Conservation (phyloP, 2,329 filamentous ascomycete genomes). For the Fusarium sp. region DNA sequence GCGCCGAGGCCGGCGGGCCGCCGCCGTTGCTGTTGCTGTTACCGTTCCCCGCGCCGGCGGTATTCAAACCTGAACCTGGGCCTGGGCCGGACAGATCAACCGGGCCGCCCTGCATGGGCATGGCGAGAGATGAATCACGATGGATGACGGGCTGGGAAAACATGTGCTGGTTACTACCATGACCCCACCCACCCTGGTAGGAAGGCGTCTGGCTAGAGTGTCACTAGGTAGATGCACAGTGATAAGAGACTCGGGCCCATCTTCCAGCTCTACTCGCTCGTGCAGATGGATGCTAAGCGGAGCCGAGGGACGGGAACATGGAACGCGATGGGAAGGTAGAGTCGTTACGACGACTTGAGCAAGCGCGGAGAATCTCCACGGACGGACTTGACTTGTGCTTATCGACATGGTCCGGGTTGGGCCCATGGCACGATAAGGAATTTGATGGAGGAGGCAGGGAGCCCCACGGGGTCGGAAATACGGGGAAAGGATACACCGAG, state of each 20-base stretch:
- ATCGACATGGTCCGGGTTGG: constrained; percentile 12
- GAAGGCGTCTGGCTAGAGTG: constrained; percentile 21
- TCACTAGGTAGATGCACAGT: constrained; percentile 29
- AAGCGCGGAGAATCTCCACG: constrained; percentile 18
- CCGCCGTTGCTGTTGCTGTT: constrained; percentile 6
- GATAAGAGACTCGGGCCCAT: constrained; percentile 43
- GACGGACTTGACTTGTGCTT: constrained; percentile 12
- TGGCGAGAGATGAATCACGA: constrained; percentile 32
- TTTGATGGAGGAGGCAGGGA: background rate
- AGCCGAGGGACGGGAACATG: constrained; percentile 22
- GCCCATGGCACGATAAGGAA: constrained; percentile 30
- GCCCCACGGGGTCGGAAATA: constrained; percentile 41
- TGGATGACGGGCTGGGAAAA: constrained; percentile 39
- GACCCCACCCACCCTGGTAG: constrained; percentile 31
- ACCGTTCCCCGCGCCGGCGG: constrained; percentile 3
- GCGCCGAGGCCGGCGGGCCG: constrained; percentile 16
- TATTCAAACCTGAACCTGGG: constrained; percentile 1
- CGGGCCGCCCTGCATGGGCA: constrained; percentile 31
- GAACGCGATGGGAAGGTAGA: constrained; percentile 7
- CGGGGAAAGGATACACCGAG: constrained; percentile 39
- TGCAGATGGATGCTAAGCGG: constrained; percentile 17
- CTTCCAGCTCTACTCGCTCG: constrained; percentile 18
- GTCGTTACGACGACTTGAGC: constrained; percentile 1
- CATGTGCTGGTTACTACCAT: constrained; percentile 23
- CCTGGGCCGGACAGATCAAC: constrained; percentile 27